A percentile compares a stretch with the other conserved stretches of the same genome.
Evolutionary conservation across 257 asterid genomes (phyloP).

Genomic region (Linderniella brevidens): DNA sequence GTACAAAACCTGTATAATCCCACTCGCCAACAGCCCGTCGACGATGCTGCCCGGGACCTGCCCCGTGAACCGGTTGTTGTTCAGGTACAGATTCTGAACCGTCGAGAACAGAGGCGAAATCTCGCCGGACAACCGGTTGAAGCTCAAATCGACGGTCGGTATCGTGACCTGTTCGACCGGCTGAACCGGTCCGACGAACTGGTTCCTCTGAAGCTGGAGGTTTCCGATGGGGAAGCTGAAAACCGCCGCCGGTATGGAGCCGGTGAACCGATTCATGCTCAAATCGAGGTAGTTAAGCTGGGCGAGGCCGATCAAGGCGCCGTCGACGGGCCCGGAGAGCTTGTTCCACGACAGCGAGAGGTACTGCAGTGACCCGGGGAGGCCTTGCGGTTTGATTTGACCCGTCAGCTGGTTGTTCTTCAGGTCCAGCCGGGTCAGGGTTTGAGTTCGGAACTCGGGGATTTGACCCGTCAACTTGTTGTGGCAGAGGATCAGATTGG

Average conservation of each 20-base stretch:
- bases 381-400: slow-evolving; percentile 25
- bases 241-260: slow-evolving; percentile 35
- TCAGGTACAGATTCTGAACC: slow-evolving; percentile 59
- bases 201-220: slow-evolving; percentile 69
- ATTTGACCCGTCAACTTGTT: slow-evolving; percentile 54
- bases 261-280: slow-evolving; percentile 67
- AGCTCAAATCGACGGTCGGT: slow-evolving; percentile 70
- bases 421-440: slow-evolving; percentile 60
- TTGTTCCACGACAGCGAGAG: slow-evolving; percentile 70
- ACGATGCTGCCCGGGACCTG: slow-evolving; percentile 58
- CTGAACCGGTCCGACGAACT: slow-evolving; percentile 38
- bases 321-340: slow-evolving; percentile 53
- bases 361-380: slow-evolving; percentile 58
- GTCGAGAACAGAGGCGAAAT: slow-evolving; percentile 62
- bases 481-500: slow-evolving; percentile 51
- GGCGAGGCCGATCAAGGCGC: slow-evolving; percentile 23
- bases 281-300: slow-evolving; percentile 56
- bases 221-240: slow-evolving; percentile 42
- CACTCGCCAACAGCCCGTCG: slow-evolving; percentile 50
- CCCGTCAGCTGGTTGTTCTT: slow-evolving; percentile 73
- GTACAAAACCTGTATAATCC: slow-evolving; percentile 39
- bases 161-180: slow-evolving; percentile 48
- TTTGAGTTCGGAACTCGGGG: slow-evolving; percentile 43
- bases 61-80: slow-evolving; percentile 83
- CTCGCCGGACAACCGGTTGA: slow-evolving; percentile 58